A percentile compares a stretch with the other conserved stretches of the same genome.
Evolutionary conservation across 345 rosid species (phyloP).

Genomic region (Citrus mangshanensis): DNA sequence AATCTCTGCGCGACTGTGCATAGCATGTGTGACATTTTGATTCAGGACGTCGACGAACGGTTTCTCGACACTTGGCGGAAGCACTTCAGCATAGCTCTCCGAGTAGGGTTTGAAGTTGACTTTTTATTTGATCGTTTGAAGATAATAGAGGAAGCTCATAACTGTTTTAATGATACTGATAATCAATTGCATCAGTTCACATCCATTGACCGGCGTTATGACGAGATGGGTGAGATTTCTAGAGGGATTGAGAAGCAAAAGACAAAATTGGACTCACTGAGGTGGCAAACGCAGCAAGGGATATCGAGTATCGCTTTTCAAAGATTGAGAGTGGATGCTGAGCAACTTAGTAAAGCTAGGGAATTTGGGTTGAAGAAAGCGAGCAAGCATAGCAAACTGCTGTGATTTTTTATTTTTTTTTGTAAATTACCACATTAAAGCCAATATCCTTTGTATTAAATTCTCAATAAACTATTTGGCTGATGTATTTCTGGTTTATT

Average conservation of each 20-base stretch:
- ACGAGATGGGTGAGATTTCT: background rate
- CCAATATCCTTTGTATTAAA: too few species aligned
- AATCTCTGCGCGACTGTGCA: too few species aligned
- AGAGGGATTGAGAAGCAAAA: background rate
- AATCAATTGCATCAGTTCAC: too few species aligned
- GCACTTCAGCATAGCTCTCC: background rate
- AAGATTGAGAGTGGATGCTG: background rate
- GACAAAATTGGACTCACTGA: background rate
- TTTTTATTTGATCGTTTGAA: background rate
- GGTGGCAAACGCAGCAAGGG: background rate
- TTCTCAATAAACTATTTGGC: too few species aligned
- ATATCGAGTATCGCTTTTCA: background rate
- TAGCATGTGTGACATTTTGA: too few species aligned
- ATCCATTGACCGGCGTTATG: background rate
- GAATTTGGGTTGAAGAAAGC: background rate
- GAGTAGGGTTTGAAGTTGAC: background rate
- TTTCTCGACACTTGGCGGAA: too few species aligned
- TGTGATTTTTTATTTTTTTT: too few species aligned
- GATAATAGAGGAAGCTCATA: background rate
- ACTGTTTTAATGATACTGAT: too few species aligned
- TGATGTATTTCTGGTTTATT: too few species aligned
- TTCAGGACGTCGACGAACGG: too few species aligned
- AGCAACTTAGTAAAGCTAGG: background rate
- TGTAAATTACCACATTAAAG: too few species aligned
- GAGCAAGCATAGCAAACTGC: too few species aligned